phyloP scores from a whole-genome alignment of 805 yeast species.

The Isabelozyma pseudorhagii region DNA sequence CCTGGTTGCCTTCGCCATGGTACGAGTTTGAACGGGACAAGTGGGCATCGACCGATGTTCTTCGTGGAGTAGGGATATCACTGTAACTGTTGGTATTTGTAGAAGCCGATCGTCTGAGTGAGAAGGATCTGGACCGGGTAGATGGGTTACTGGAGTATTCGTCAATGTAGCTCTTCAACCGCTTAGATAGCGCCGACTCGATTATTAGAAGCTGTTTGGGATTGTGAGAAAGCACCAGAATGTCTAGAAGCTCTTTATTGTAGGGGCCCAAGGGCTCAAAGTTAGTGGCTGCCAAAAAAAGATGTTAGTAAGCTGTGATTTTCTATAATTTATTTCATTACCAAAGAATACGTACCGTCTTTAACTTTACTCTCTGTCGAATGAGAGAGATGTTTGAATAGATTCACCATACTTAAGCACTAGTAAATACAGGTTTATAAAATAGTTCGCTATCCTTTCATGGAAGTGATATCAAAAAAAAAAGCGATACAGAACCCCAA shows the following conservation, averaged over 20 bases:
- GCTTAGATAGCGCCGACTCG: constrained; percentile 35
- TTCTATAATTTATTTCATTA: too few relatives aligned
- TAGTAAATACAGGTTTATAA: not conserved
- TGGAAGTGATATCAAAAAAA: too few relatives aligned
- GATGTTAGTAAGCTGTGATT: not conserved
- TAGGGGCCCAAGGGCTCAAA: constrained; percentile 55
- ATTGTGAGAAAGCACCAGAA: constrained; percentile 45
- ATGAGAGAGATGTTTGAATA: constrained; percentile 7
- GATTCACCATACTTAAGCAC: not conserved
- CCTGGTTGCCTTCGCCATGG: not conserved
- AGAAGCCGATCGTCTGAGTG: not conserved
- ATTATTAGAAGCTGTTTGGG: constrained; percentile 38
- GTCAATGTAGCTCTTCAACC: constrained; percentile 22
- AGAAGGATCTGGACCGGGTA: not conserved
- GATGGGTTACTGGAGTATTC: not conserved
- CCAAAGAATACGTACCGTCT: constrained; percentile 9
- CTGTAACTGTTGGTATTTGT: not conserved
- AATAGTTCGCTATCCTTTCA: too few relatives aligned
- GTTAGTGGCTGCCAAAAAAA: constrained; percentile 40
- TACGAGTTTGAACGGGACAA: constrained; percentile 5
- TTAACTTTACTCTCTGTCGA: constrained; percentile 14
- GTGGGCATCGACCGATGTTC: not conserved
- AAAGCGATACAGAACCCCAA: too few relatives aligned
- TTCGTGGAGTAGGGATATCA: not conserved
- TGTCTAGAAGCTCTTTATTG: constrained; percentile 51